phyloP scores from a whole-genome alignment of 257 asterid species.

The Solanum virginianum region DNA sequence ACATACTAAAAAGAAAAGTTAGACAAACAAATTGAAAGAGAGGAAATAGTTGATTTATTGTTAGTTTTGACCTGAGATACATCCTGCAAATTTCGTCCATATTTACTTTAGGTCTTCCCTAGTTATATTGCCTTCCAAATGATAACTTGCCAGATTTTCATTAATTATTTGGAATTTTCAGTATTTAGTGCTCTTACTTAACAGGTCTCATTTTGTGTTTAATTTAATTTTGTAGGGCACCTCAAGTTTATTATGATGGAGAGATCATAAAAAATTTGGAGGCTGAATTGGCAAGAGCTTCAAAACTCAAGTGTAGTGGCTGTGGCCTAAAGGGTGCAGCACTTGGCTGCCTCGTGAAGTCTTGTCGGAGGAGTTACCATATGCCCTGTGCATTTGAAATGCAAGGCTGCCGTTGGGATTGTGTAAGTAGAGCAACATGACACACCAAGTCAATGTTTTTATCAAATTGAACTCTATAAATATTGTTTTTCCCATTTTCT shows the following conservation, averaged over 20 bases:
- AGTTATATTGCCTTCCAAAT: background rate
- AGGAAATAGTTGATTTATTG: background rate
- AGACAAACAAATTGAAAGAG: too few species aligned
- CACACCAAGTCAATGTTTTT: background rate
- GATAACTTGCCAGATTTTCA: background rate
- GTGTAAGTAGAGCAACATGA: constrained; percentile 27
- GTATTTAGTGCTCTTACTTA: background rate
- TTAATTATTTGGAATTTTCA: background rate
- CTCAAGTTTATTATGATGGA: constrained; percentile 65
- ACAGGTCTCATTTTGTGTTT: background rate
- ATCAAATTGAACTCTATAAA: background rate
- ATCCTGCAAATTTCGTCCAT: background rate
- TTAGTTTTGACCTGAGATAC: background rate
- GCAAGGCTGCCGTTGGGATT: constrained; percentile 76
- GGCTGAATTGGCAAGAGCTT: constrained; percentile 75
- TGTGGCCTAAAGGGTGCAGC: constrained; percentile 96
- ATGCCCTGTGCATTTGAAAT: constrained; percentile 66
- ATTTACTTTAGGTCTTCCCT: background rate
- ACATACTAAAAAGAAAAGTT: too few species aligned
- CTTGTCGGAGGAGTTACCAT: constrained; percentile 78
- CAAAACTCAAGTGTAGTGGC: constrained; percentile 78
- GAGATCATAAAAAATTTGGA: constrained; percentile 65
- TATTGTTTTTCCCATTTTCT: background rate
- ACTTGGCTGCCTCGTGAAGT: constrained; percentile 80
- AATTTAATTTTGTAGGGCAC: constrained; percentile 46